Conservation (phyloP, 2,329 filamentous ascomycete genomes). For the Triangularia setosa region DNA sequence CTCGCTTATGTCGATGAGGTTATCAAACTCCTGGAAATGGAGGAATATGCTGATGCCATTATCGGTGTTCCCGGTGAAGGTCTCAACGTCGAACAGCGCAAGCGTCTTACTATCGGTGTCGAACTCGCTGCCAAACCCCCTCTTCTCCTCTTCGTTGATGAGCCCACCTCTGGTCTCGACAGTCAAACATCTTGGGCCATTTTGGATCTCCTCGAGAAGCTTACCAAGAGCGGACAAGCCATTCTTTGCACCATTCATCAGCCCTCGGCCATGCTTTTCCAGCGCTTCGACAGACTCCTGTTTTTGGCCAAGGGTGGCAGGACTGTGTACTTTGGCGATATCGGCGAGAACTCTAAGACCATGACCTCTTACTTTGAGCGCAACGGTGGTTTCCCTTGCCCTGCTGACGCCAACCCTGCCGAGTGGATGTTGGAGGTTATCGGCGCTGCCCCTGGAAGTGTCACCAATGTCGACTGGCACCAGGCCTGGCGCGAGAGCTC, state of each 20-base stretch:
- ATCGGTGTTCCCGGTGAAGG: conserved; percentile 89
- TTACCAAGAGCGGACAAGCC: conserved; percentile 83
- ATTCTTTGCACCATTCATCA: conserved; percentile 98
- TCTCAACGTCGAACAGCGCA: conserved; percentile 66
- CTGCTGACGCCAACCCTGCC: conserved; percentile 68
- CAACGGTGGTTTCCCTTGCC: conserved; percentile 63
- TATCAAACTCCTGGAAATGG: conserved; percentile 86
- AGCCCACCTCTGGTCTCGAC: conserved; percentile 91
- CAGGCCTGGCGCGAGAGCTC: conserved; percentile 56
- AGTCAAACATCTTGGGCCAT: conserved; percentile 93
- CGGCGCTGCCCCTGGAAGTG: conserved; percentile 60
- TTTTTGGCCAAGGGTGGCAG: conserved; percentile 72
- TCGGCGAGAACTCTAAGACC: conserved; percentile 65
- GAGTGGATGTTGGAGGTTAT: conserved; percentile 72
- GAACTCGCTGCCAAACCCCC: conserved; percentile 90
- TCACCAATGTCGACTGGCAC: conserved; percentile 63
- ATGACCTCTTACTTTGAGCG: conserved; percentile 74
- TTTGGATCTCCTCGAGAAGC: conserved; percentile 79
- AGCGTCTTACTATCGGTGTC: conserved; percentile 89
- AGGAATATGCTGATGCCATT: conserved; percentile 82
- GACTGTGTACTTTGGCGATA: conserved; percentile 78
- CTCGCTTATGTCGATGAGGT: conserved; percentile 84
- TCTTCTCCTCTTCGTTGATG: conserved; percentile 86
- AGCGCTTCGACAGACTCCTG: conserved; percentile 79
- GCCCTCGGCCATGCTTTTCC: conserved; percentile 92